Evolutionary conservation across 2,329 filamentous ascomycete genomes (phyloP).

Genomic region (Talaromyces funiculosus): DNA sequence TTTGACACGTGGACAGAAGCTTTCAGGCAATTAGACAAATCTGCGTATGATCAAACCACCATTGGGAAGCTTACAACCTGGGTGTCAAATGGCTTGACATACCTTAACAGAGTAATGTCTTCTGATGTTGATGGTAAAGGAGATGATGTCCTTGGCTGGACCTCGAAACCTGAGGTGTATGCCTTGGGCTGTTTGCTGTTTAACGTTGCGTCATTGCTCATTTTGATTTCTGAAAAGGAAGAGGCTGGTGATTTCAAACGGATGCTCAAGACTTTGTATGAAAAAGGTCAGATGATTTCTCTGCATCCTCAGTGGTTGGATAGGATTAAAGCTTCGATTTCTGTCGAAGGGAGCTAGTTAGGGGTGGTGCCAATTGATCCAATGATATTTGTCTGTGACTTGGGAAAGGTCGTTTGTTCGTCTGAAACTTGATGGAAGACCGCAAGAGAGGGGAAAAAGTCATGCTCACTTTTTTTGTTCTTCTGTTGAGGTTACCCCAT

Average conservation of each 20-base stretch:
- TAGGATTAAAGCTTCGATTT: constrained; percentile 20
- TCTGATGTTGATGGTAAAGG: constrained; percentile 23
- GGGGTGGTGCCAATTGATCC: background rate
- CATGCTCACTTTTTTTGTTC: background rate
- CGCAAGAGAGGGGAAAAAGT: background rate
- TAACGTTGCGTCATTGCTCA: constrained; percentile 31
- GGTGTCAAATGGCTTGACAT: constrained; percentile 29
- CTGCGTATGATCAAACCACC: constrained; percentile 20
- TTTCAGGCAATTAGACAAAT: constrained; percentile 33
- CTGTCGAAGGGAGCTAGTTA: background rate
- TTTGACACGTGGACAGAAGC: constrained; percentile 60
- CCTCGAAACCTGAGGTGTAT: constrained; percentile 63
- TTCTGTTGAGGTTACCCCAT: background rate
- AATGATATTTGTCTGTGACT: background rate
- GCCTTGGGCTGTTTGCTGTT: constrained; percentile 37
- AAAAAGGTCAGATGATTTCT: constrained; percentile 19
- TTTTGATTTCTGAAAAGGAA: constrained; percentile 19
- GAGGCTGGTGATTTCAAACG: constrained; percentile 7
- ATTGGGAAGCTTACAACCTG: constrained; percentile 24
- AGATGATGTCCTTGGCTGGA: constrained; percentile 69
- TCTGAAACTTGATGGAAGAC: background rate
- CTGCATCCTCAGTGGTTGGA: constrained; percentile 31
- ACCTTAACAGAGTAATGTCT: constrained; percentile 18
- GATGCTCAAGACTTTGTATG: constrained; percentile 23
- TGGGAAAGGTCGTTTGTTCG: background rate